Base-by-base conservation (phyloP, 306 rosid species). In the Medicago arabica region DNA sequence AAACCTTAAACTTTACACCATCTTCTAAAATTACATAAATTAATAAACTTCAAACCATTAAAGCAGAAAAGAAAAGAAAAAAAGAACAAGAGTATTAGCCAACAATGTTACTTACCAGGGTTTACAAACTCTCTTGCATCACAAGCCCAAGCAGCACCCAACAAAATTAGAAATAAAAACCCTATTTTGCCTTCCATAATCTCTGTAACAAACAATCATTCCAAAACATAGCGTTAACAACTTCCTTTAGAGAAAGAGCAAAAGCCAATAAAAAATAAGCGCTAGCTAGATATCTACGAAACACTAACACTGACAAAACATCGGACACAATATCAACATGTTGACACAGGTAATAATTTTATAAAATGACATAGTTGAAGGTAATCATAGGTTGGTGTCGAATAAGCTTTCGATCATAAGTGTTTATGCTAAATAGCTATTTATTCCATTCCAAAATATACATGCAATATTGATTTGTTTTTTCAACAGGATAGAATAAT, bases 101-200 rank as follows among this genome's bases (percentile, higher is more conserved):
- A 75, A 74, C 1, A 54, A 54, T 55, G 53, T 23, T 65, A 39
- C 2, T 57, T 70, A 81, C 80, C 80, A 7, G 16, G 39, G 4
- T 41, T 71, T 73, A 23, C 15, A 28, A 74, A 60, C 8, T 28
- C 64, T 28, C 81, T 85, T 72, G 94, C 88, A 74, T 85, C 83
- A 83, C 90, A 86, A 69, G 65, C 75, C 89, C 89, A 90, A 73
- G 85, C 74, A 79, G 85, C 86, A 78, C 80, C 86, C 71, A 90
- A 68, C 67, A 88, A 31, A 69, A 86, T 65, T 31, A 91, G 79
- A 82, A 92, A 67, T 8, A 90, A 62, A 14, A 90, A 8, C 80
- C 91, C 90, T 77, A 78, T 58, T 81, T 89, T 84, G 81, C 17
- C 61, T 71, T 79, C 85, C 95, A 93, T 90, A 59, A 17, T 81